A percentile compares a stretch with the other conserved stretches of the same genome.
phyloP scores from a whole-genome alignment of 495 filamentous ascomycete genomes.

The Xylaria flabelliformis region DNA sequence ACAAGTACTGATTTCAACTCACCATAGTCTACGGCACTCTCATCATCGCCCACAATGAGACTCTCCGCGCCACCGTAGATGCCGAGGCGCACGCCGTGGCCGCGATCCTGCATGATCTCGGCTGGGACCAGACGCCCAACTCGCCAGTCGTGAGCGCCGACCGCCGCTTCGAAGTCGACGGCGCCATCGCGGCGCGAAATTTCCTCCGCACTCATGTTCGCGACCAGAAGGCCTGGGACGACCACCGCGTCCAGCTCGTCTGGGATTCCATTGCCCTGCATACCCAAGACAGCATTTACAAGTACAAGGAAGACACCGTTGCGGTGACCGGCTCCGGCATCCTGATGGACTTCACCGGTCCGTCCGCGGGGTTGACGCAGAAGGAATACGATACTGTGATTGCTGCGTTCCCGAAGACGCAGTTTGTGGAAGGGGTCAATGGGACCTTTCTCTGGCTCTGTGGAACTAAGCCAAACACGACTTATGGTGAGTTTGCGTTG shows the following conservation, averaged over 20 bases:
- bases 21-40: constrained; percentile 40
- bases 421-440: constrained; percentile 43
- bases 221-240: constrained; percentile 39
- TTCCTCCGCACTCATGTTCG: constrained; percentile 41
- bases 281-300: constrained; percentile 42
- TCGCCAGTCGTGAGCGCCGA: constrained; percentile 39
- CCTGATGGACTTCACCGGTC: constrained; percentile 45
- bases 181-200: constrained; percentile 46
- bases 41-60: constrained; percentile 35
- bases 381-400: constrained; percentile 43
- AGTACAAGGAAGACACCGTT: constrained; percentile 52
- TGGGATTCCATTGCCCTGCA: constrained; percentile 53
- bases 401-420: constrained; percentile 39
- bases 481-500: constrained; percentile 46
- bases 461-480: constrained; percentile 44
- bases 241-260: constrained; percentile 49
- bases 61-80: constrained; percentile 33
- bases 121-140: constrained; percentile 37
- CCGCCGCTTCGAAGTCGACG: constrained; percentile 54
- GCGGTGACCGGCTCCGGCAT: constrained; percentile 42
- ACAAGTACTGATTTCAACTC: background rate
- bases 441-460: constrained; percentile 45
- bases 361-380: constrained; percentile 38
- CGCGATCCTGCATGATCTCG: constrained; percentile 48
- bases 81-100: constrained; percentile 43